A percentile compares a stretch with the other conserved stretches of the same genome.
Conservation (phyloP, 148 eudicot genomes). For the Rhododendron ovatum region DNA sequence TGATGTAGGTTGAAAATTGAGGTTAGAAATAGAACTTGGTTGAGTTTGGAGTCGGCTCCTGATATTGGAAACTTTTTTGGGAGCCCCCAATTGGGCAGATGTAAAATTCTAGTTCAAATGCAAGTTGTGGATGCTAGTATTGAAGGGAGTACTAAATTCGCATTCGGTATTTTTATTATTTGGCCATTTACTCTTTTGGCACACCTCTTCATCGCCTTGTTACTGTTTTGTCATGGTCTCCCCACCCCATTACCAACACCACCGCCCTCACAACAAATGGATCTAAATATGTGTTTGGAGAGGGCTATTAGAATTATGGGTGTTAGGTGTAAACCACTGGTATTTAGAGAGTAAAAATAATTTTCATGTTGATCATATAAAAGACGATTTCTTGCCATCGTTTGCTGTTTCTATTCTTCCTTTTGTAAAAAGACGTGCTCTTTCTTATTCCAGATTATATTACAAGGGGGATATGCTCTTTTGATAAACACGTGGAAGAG, state of each 20-base stretch:
- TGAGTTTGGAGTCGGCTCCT: background rate
- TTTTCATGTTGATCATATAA: background rate
- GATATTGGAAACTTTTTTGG: background rate
- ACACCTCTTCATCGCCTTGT: background rate
- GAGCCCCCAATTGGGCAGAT: background rate
- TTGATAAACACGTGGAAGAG: conserved; percentile 91
- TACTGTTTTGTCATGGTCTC: background rate
- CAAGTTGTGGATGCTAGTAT: background rate
- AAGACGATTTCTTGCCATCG: background rate
- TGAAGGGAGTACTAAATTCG: background rate
- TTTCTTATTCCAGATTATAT: background rate
- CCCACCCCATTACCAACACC: background rate
- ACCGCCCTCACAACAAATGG: background rate
- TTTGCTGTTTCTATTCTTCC: background rate
- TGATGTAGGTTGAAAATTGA: background rate
- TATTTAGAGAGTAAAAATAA: background rate
- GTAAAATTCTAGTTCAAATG: background rate
- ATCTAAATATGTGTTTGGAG: background rate
- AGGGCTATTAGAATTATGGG: background rate
- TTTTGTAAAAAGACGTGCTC: background rate
- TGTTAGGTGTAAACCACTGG: background rate
- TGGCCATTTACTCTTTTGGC: background rate
- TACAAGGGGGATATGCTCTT: conserved; percentile 70
- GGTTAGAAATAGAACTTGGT: background rate
- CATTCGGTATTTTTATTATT: background rate